Evolutionary conservation across 257 asterid genomes (phyloP).

Genomic region (Solanum tacnaense): DNA sequence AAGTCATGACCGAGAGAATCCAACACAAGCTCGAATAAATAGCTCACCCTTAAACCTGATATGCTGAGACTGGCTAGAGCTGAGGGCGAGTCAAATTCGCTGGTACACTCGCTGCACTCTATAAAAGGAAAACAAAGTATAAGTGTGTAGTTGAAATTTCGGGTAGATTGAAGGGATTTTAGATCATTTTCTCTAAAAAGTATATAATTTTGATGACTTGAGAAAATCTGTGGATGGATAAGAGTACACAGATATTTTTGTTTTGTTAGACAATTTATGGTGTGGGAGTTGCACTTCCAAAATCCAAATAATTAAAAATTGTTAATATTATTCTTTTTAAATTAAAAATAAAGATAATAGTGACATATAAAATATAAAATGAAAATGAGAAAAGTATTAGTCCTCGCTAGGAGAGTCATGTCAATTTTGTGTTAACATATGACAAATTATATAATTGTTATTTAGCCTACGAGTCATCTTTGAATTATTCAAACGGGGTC

Average conservation of each 20-base stretch:
- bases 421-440: neutral
- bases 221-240: neutral
- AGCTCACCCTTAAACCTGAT: too few relatives aligned
- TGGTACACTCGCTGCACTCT: too few relatives aligned
- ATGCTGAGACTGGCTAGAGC: too few relatives aligned
- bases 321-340: neutral
- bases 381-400: neutral
- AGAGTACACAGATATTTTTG: neutral
- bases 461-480: neutral
- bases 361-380: neutral
- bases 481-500: neutral
- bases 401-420: neutral
- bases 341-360: neutral
- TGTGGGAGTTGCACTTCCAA: neutral
- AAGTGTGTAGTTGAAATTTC: too few relatives aligned
- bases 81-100: too few relatives aligned
- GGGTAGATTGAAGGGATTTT: too few relatives aligned
- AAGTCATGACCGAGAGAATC: too few relatives aligned
- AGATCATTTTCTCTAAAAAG: too few relatives aligned
- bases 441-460: neutral
- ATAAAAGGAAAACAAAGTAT: too few relatives aligned
- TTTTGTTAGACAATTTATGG: neutral
- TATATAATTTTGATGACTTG: neutral
- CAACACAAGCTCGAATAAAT: too few relatives aligned
- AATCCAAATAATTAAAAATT: neutral